Base-by-base conservation (phyloP, 129 eudicot genomes). In the Gnaphalium uliginosum region DNA sequence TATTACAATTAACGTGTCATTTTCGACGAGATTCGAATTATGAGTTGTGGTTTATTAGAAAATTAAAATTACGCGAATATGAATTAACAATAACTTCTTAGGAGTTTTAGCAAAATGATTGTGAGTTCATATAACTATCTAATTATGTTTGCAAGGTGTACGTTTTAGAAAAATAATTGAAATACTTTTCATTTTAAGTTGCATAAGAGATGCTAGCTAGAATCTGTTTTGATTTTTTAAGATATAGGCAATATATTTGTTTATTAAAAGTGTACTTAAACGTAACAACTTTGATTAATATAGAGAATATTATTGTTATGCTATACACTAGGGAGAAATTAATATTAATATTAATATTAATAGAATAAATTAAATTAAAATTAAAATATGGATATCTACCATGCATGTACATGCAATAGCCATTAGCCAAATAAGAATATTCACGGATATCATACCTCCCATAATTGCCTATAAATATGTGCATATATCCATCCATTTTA, bases 381-480 rank as follows among this genome's bases (percentile, higher is more conserved):
- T 27, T 1, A 29, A 41, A 25, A 17, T 29, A 71, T 71, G 72
- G 72, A 50, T 39, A 74, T 64, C 48, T 59, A 33, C 25, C 39
- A 79, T 75, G 71, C 76, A 66, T 66, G 68, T 57, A 56, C 58
- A 25, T 4, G 57, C 77, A 76, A 41, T 48, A 63, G 0, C 56
- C 4, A 46, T 13, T 15, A 53, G 0, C 63, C 6, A 75, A 66
- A 26, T 26, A 66, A 66, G 84, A 82, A 85, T 85, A 85, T 85
- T 77, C 82, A 81, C 39, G 78, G 82, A 81, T 76, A 76, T 46
- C 17, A 23, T 43, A 17, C 23, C 59, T 33, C 11, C 69, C 24
- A 27, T n/a, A 22, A 26, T 4, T 68, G 70, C 73, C 83, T 89
- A 92, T 92, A 89, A 82, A 92, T 87, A 89, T 21, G 81, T 25